Percentiles rank a stretch among this genome's conserved stretches.
Conservation (phyloP, 345 rosid genomes). For the Brassica napus region Da-Ae NC_063442.1:13091001-13091500, state of each 20-base stretch:
- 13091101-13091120: conserved; percentile 34
- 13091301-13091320: conserved; percentile 14
- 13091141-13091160: conserved; percentile 95
- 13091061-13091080: neutral
- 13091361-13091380: conserved; percentile 84
- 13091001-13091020: conserved; percentile 94
- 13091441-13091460: conserved; percentile 97
- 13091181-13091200: conserved; percentile 88
- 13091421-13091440: conserved; percentile 78
- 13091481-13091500: conserved; percentile 57
- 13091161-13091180: conserved; percentile 89
- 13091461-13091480: conserved; percentile 90
- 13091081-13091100: conserved; percentile 9
- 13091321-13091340: neutral
- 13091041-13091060: neutral
- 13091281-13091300: conserved; percentile 7
- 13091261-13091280: conserved; percentile 69
- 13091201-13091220: conserved; percentile 98
- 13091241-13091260: conserved; percentile 87
- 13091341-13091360: conserved; percentile 50
- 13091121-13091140: conserved; percentile 97
- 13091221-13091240: conserved; percentile 93
- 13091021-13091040: conserved; percentile 25
- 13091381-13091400: conserved; percentile 84
- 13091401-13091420: conserved; percentile 89